Evolutionary conservation across 345 rosid genomes (phyloP).

Genomic region (Trapa incisa): DNA sequence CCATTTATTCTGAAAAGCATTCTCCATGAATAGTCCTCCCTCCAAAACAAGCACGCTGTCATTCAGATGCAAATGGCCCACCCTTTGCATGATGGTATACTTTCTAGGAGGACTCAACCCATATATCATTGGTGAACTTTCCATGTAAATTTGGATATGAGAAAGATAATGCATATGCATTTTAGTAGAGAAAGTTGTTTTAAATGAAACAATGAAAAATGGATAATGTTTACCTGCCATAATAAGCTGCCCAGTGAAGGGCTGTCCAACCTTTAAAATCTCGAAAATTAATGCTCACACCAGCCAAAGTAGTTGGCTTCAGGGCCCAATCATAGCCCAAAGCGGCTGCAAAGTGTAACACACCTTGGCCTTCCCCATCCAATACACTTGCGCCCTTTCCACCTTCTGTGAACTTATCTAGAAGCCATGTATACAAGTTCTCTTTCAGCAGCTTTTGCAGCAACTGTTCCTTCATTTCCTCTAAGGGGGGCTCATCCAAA

Average conservation of each 20-base stretch:
- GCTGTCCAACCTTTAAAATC: constrained; percentile 97
- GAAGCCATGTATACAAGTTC: constrained; percentile 67
- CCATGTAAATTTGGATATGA: neutral
- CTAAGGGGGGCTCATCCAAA: constrained; percentile 26
- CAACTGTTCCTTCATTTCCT: constrained; percentile 36
- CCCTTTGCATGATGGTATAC: neutral
- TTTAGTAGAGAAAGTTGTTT: neutral
- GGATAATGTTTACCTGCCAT: constrained; percentile 55
- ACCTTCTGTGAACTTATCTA: constrained; percentile 58
- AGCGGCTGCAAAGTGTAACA: constrained; percentile 88
- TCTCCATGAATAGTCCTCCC: neutral
- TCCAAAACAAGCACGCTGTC: neutral
- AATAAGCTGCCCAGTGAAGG: constrained; percentile 97
- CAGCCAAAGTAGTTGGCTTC: constrained; percentile 63
- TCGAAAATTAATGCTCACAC: constrained; percentile 81
- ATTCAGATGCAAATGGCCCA: neutral
- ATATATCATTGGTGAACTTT: neutral
- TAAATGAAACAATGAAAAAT: neutral
- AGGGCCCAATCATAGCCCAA: constrained; percentile 96
- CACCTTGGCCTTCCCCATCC: constrained; percentile 86
- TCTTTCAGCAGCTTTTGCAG: constrained; percentile 66
- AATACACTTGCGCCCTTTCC: constrained; percentile 82
- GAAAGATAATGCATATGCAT: neutral
- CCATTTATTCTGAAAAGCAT: neutral
- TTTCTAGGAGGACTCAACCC: neutral